Evolutionary conservation across 805 yeast species (phyloP), one percentile per base, ranked within the genome.

Genomic region (Ogataea neopini): DNA sequence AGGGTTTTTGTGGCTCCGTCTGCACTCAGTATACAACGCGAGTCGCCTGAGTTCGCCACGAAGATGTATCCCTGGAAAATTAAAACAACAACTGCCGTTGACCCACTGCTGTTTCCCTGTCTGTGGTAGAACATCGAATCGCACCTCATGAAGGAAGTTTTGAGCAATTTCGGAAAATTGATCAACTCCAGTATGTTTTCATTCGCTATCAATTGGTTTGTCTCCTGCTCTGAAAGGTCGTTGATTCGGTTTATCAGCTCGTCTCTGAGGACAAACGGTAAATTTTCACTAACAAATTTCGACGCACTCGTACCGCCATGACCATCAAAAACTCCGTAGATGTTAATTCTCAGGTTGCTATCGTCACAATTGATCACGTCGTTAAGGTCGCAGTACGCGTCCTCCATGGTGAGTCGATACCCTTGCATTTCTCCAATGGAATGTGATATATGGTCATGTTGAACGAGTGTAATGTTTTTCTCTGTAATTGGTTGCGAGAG

Each of bases 391-490:
- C 79, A 73, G 63, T 82, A 86, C 3, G 89, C 86, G 66, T 86
- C 92, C 59, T 86, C 92, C 81, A 86, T 87, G 5, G 84, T 74
- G 57, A 80, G 68, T 44, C 92, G 66, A 63, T 84, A 85, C 3
- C 92, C 91, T 61, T 85, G 90, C 88, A 85, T 86, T 25, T 86
- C 78, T 2, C 90, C 91, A 4, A 84, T 71, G 40, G 82, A 74
- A 58, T 83, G 83, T 28, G 82, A 75, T 41, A 80, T 62, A 29
- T 79, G 71, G 28, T 63, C 68, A 51, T 70, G 72, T 40, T 61
- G 70, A 44, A 70, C 71, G 50, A 74, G 71, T 15, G 79, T 77
- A 39, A 85, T 74, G 36, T 76, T 67, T 62, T 85, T 84, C 51
- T 84, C 88, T 52, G 85, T 84, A 40, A 83, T 74, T 2, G 91